Base-by-base conservation (phyloP, 257 asterid genomes). In the Nyctanthes arbortristis region DNA sequence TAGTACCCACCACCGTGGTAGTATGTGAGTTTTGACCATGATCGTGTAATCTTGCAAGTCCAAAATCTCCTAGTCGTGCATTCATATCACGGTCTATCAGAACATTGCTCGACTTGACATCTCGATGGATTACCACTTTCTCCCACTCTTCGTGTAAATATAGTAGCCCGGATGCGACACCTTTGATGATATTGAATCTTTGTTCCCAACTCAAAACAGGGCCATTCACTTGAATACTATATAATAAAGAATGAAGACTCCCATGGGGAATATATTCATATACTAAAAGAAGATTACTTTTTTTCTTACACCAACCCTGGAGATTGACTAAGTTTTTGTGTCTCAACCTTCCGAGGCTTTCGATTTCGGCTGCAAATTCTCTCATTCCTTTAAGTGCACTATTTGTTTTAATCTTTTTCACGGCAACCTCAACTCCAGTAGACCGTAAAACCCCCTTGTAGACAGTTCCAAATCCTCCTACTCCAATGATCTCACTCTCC, bases 131-230 rank as follows among this genome's bases (percentile, higher is more conserved):
- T 73, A 90, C 96, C 0, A 88, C 92, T 63, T 83, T 73, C 59
- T 86, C 97, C 97, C 97, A 90, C 61, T 88, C 97, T 63, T 91
- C 97, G 14, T 91, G 97, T 6, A 88, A 65, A 76, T 91, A 91
- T 63, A 86, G 69, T 0, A 91, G 79, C 59, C 96, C 96, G 0
- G 89, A 80, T 0, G 88, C 90, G 0, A 90, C 68, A 12, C 94
- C 96, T 77, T 87, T 88, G 69, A 88, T 18, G 18, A 90, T 77
- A 55, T 79, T 80, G 70, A 83, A 80, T 47, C 97, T 81, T 16
- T 83, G 92, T 22, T 84, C 90, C 96, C 96, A 88, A 25, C 73
- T 68, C 71, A 88, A 63, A 1, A 67, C 43, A 11, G 36, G 25
- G 61, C 63, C 31, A 1, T 40, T 54, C 27, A 35, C 66, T 10